Conservation (phyloP, 2,329 filamentous ascomycete genomes). For the Hymenoscyphus fructigenus region DNA sequence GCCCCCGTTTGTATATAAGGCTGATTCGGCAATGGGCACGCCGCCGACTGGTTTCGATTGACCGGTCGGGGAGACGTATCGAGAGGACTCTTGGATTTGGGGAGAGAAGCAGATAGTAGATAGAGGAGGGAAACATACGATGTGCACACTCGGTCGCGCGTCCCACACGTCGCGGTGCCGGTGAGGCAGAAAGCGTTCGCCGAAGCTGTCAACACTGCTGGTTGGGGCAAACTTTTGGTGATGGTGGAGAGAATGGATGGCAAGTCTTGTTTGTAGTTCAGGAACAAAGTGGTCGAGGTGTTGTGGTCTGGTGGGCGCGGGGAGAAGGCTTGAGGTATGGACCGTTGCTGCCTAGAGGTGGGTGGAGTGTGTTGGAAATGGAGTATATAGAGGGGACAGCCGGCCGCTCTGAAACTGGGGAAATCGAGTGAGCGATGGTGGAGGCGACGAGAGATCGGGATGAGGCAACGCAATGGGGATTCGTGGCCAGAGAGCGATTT, state of each 20-base stretch:
- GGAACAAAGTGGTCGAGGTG: background rate
- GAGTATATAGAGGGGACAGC: constrained; percentile 25
- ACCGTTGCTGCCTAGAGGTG: constrained; percentile 25
- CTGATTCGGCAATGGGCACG: constrained; percentile 29
- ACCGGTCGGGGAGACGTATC: constrained; percentile 4
- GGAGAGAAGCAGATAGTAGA: background rate
- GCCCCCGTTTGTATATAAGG: constrained; percentile 23
- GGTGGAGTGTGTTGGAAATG: constrained; percentile 1
- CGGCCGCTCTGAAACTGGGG: constrained; percentile 12
- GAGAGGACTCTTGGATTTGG: background rate
- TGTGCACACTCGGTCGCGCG: constrained; percentile 3
- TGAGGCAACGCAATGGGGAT: constrained; percentile 22
- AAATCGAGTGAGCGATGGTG: background rate
- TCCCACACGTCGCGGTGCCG: background rate
- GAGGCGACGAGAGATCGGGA: constrained; percentile 6
- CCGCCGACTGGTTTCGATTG: constrained; percentile 17
- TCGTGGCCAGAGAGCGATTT: constrained; percentile 16
- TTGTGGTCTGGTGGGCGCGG: background rate
- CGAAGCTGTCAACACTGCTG: background rate
- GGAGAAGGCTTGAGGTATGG: constrained; percentile 14
- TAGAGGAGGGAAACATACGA: constrained; percentile 12
- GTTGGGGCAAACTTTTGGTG: background rate
- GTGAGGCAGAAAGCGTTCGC: background rate
- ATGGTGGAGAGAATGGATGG: background rate
- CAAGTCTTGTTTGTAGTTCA: background rate